A percentile compares a stretch with the other conserved stretches of the same genome.
phyloP scores from a whole-genome alignment of 352 stramenopile species.

The Saprolegnia diclina region DNA sequence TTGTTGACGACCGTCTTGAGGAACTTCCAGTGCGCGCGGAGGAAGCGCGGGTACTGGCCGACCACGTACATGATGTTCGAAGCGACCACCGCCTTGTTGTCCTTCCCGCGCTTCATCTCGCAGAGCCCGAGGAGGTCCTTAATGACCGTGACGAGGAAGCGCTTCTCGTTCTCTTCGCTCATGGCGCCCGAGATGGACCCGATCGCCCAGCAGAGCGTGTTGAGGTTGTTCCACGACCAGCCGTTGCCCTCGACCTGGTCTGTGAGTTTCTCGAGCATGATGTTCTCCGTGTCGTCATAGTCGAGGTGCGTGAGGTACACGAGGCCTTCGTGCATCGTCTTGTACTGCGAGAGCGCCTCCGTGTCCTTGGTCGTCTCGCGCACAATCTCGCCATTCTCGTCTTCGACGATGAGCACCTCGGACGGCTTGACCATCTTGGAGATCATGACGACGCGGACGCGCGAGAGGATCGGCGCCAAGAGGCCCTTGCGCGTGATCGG shows the following conservation, averaged over 20 bases:
- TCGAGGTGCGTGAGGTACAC: conserved; percentile 99
- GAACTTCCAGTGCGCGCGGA: conserved; percentile 99
- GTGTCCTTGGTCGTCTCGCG: conserved; percentile 99
- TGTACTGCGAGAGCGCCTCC: conserved; percentile 99
- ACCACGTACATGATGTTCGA: conserved; percentile 99
- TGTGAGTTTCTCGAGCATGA: conserved; percentile 98
- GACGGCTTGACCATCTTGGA: conserved; percentile 99
- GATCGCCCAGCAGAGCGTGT: conserved; percentile 99
- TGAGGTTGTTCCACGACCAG: conserved; percentile 97
- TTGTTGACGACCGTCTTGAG: conserved; percentile 99
- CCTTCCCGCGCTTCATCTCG: conserved; percentile 98
- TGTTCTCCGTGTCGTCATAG: conserved; percentile 98
- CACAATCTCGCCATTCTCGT: conserved; percentile 97
- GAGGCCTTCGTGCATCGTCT: conserved; percentile 99
- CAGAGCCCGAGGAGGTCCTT: conserved; percentile 98
- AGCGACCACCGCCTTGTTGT: conserved; percentile 99
- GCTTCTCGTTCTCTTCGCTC: conserved; percentile 99
- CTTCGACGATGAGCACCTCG: conserved; percentile 99
- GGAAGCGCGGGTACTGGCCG: conserved; percentile 98
- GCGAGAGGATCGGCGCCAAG: conserved; percentile 87
- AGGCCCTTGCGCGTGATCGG: conserved; percentile 47
- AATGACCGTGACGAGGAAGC: conserved; percentile 99
- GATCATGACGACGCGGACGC: conserved; percentile 97
- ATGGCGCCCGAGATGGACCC: conserved; percentile 98
- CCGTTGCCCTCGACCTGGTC: conserved; percentile 84